Percentiles rank a stretch among this genome's conserved stretches.
phyloP scores from a whole-genome alignment of 106 monocot genomes.

The Dendrobium officinale region DNA sequence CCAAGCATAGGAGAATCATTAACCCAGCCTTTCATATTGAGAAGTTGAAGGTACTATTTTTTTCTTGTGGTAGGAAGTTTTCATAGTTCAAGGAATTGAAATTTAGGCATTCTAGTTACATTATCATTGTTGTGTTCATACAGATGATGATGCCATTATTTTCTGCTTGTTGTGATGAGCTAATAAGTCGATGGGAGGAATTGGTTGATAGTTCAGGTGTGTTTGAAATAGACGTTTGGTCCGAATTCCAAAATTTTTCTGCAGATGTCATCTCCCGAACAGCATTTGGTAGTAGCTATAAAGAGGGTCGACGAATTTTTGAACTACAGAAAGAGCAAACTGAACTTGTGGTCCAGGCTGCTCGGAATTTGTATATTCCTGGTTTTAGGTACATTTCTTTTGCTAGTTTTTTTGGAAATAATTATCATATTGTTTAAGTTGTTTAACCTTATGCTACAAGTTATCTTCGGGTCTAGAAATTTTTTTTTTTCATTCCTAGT shows the following conservation, averaged over 20 bases:
- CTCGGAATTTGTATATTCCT: conserved; percentile 25
- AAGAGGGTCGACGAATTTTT: conserved; percentile 38
- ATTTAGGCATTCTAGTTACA: not conserved
- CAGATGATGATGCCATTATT: conserved; percentile 18
- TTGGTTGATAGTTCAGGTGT: conserved; percentile 11
- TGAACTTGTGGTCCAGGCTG: conserved; percentile 18
- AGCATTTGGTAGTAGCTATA: conserved; percentile 41
- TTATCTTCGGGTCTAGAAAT: too few relatives aligned
- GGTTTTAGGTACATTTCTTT: conserved; percentile 35
- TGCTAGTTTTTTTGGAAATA: not conserved
- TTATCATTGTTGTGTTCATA: not conserved
- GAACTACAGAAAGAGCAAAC: conserved; percentile 34
- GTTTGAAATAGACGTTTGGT: conserved; percentile 40
- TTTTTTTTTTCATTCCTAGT: too few relatives aligned
- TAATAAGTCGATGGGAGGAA: conserved; percentile 23
- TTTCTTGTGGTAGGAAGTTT: not conserved
- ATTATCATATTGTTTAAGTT: not conserved
- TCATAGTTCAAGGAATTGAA: not conserved
- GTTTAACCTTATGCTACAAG: too few relatives aligned
- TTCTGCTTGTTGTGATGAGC: conserved; percentile 23
- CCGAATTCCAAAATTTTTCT: conserved; percentile 52
- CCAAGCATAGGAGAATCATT: conserved; percentile 55
- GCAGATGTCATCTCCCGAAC: conserved; percentile 62
- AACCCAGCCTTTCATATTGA: conserved; percentile 83
- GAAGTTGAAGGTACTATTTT: conserved; percentile 55